phyloP scores from a whole-genome alignment of 2,329 filamentous ascomycete genomes.

The Xylaria sp. region DNA sequence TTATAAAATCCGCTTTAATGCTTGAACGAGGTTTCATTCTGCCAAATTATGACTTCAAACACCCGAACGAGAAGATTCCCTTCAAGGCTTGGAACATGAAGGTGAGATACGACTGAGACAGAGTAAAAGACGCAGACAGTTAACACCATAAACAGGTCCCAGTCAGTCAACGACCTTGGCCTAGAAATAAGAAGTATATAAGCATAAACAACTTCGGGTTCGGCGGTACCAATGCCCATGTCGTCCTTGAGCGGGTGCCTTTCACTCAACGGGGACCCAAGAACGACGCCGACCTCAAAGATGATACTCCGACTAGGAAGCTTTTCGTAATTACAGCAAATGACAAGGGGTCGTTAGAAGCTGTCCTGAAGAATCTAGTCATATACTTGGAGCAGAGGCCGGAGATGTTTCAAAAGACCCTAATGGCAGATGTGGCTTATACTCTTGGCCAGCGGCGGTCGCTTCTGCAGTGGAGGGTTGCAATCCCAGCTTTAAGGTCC shows the following conservation, averaged over 20 bases:
- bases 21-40: slow-evolving; percentile 62
- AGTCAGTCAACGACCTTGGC: slow-evolving; percentile 58
- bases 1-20: slow-evolving; percentile 65
- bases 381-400: slow-evolving; percentile 57
- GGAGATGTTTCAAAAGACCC: slow-evolving; percentile 56
- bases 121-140: background rate
- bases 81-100: slow-evolving; percentile 62
- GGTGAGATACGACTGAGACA: slow-evolving; percentile 33
- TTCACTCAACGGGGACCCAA: slow-evolving; percentile 49
- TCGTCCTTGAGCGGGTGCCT: slow-evolving; percentile 50
- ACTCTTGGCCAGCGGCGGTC: slow-evolving; percentile 60
- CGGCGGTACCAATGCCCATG: slow-evolving; percentile 49
- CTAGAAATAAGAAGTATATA: slow-evolving; percentile 60
- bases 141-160: slow-evolving; percentile 52
- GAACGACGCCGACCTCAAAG: slow-evolving; percentile 51
- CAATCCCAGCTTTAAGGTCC: slow-evolving; percentile 57
- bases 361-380: slow-evolving; percentile 54
- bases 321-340: slow-evolving; percentile 59
- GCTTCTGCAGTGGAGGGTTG: slow-evolving; percentile 57
- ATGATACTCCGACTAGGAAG: slow-evolving; percentile 49
- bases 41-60: slow-evolving; percentile 62
- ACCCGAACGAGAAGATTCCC: slow-evolving; percentile 61
- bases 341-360: slow-evolving; percentile 53
- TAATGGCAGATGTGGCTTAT: slow-evolving; percentile 61
- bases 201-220: slow-evolving; percentile 53